Base-by-base conservation (phyloP, 108 stramenopile species). In the Skeletonema potamos region DNA sequence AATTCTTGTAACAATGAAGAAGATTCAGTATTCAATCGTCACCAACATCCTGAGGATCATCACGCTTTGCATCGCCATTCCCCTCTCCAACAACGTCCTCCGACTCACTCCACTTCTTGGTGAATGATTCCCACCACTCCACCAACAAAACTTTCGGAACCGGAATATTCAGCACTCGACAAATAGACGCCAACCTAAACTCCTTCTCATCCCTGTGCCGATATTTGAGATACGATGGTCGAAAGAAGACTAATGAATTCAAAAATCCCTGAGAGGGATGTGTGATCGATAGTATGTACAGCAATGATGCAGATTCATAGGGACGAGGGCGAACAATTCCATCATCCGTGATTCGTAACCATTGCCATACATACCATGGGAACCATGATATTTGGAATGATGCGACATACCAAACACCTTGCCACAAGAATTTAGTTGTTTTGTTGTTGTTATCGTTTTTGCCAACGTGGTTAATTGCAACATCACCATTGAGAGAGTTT, bases 321-420 rank as follows among this genome's bases (percentile, higher is more conserved):
- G 10, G 12, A 51, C 4, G 24, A 12, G 0, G 1, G 11, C 2
- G 9, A 12, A 61, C 1, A 29, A 10, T 3, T n/a, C 22, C 29
- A 6, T 61, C 9, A 11, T 33, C 22, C 4, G 37, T 37, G 10
- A 46, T 27, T 30, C 64, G 11, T 27, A 18, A 39, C 20, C 63
- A 67, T 29, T 77, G 76, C 58, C 65, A 77, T 2, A 63, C 62
- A 79, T 67, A 72, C 70, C 77, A 79, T 27, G 58, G 70, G 22
- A 57, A 64, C 77, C 77, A 79, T 1, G 46, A 51, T 27, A 61
- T 44, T 29, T 58, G 41, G 54, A 79, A 79, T 29, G 64, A 56
- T 54, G 64, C 18, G 27, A 72, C 60, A 36, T 72, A 79, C 70
- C 64, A 79, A 55, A 79, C 61, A 7, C 77, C 77, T 57, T 79